A percentile compares a stretch with the other conserved stretches of the same genome.
Conservation (phyloP, 306 rosid species). For the Luffa aegyptiaca region DNA sequence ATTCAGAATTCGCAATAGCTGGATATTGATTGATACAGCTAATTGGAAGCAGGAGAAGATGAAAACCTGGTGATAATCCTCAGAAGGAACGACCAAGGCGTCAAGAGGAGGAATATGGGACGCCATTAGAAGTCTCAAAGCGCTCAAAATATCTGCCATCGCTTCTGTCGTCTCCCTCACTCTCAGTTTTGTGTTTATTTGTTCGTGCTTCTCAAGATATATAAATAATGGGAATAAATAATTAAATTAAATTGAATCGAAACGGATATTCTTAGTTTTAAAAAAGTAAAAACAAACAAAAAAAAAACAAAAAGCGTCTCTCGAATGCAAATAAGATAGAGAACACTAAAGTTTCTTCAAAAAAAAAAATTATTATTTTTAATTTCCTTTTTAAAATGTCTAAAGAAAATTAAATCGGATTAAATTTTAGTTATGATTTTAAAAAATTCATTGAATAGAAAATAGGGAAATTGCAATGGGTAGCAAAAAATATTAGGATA, state of each 20-base stretch:
- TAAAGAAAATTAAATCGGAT: too few relatives aligned
- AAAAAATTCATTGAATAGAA: too few relatives aligned
- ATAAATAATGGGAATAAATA: neutral
- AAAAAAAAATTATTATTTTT: too few relatives aligned
- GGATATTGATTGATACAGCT: neutral
- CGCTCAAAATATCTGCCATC: conserved; percentile 63
- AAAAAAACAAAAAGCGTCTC: too few relatives aligned
- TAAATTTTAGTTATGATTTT: too few relatives aligned
- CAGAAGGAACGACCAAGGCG: conserved; percentile 87
- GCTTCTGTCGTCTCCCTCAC: neutral
- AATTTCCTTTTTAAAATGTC: too few relatives aligned
- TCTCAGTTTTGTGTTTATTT: neutral
- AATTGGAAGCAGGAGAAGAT: neutral
- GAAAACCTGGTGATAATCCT: conserved; percentile 89
- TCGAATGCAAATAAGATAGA: too few relatives aligned
- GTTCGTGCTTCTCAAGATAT: neutral
- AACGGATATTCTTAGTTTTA: neutral
- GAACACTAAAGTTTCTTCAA: too few relatives aligned
- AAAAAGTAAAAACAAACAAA: neutral
- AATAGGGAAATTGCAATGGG: too few relatives aligned
- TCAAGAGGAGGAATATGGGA: conserved; percentile 80
- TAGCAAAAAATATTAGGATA: too few relatives aligned
- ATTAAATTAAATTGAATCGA: neutral
- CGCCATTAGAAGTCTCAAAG: conserved; percentile 69
- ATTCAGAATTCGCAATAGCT: neutral